Conservation (phyloP, 257 asterid genomes). For the Cordia subcordata region DNA sequence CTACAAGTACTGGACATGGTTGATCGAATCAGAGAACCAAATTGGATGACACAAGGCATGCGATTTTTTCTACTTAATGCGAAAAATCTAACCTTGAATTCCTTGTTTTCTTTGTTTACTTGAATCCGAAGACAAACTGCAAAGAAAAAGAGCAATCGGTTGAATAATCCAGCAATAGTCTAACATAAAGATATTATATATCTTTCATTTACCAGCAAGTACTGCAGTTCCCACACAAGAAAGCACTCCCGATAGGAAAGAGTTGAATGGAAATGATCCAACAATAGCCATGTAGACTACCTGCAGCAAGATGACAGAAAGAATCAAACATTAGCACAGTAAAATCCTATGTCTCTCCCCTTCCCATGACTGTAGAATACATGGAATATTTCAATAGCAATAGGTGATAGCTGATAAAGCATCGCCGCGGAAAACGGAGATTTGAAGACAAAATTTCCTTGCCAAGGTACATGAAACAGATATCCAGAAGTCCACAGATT, state of each 20-base stretch:
- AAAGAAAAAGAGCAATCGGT: conserved; percentile 11
- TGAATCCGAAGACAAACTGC: conserved; percentile 85
- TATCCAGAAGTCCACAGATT: too few species aligned
- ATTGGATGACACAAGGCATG: neutral
- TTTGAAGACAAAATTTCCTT: too few species aligned
- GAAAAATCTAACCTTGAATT: conserved; percentile 60
- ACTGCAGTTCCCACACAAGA: conserved; percentile 97
- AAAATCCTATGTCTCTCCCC: too few species aligned
- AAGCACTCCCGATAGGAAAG: conserved; percentile 94
- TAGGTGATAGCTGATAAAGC: too few species aligned
- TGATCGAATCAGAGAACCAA: too few species aligned
- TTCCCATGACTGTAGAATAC: too few species aligned
- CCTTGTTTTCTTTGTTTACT: conserved; percentile 91
- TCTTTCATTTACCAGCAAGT: conserved; percentile 69
- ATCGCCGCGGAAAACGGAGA: too few species aligned
- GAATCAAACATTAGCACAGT: neutral
- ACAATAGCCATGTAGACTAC: conserved; percentile 86
- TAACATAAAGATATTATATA: too few species aligned
- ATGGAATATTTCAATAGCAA: too few species aligned
- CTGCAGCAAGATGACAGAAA: conserved; percentile 28
- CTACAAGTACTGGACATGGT: too few species aligned
- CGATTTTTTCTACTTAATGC: neutral
- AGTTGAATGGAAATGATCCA: conserved; percentile 94
- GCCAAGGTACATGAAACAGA: too few species aligned
- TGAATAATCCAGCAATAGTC: neutral